Base-by-base conservation (phyloP, 257 asterid genomes). In the Nicotiana tomentosiformis region DNA sequence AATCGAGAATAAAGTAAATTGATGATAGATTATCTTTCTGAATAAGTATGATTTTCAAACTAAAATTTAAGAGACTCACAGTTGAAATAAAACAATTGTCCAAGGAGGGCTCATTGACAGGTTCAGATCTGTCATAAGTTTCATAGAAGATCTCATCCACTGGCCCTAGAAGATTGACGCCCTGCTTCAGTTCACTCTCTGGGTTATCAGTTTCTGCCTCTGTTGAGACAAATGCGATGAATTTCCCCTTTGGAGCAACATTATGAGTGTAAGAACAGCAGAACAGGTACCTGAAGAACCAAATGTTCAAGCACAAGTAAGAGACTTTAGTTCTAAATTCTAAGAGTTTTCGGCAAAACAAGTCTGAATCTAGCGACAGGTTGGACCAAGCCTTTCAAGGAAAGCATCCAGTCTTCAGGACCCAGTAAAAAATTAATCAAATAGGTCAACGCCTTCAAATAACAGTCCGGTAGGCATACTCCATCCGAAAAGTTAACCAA, bases 201-300 rank as follows among this genome's bases (percentile, higher is more conserved):
- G 98, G 98, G 81, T 96, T 82, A 85, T 96, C 96, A 14, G 98
- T 92, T 85, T 96, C 99, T 10, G 99, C 97, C 81, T 94, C 99
- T 3, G 99, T 90, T 4, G 99, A 94, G 85, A 96, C 98, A 84
- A 96, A 94, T 51, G 98, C 99, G 76, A 96, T 96, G 86, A 83
- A 96, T 84, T 96, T 96, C 77, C 98, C 98, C 90, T 94, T 92
- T 3, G 99, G 99, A 60, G 99, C 99, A 86, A 96, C 98, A 87
- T 94, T 96, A 91, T 96, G 99, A 72, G 99, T 89, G 84, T 94
- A 96, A 76, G 99, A 96, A 89, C 97, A 96, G 83, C 99, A 96
- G 78, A 96, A 96, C 78, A 96, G 86, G 84, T 96, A 96, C 99
- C 99, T 96, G 86, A 76, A 78, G 26, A 78, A 49, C 80, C 68